These are phyloP conservation scores for Grosmannia huntii DNA, from an alignment of 2,329 filamentous ascomycete genomes.

Conservation along the genomic window DNA sequence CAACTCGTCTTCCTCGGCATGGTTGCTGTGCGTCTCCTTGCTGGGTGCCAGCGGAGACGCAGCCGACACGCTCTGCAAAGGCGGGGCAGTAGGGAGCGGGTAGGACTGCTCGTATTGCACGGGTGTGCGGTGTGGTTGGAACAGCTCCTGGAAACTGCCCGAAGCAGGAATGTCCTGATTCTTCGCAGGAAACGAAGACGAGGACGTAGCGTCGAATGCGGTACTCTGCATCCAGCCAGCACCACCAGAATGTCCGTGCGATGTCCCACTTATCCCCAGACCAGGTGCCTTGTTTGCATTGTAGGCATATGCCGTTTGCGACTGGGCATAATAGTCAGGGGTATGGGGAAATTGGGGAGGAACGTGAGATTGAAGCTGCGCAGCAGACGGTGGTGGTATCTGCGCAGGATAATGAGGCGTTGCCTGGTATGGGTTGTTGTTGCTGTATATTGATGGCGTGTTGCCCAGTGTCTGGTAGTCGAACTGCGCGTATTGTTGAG, in stretches of 20 bases:
- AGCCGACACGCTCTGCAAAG: neutral
- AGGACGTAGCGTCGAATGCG: neutral
- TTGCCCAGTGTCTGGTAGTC: constrained; percentile 11
- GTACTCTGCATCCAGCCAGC: neutral
- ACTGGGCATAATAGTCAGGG: constrained; percentile 15
- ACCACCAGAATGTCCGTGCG: neutral
- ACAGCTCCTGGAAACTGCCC: constrained; percentile 2
- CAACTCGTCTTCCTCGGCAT: neutral
- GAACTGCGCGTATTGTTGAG: constrained; percentile 9
- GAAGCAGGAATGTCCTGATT: neutral
- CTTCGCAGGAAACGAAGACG: neutral
- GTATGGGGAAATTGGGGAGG: neutral
- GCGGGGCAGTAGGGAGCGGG: neutral
- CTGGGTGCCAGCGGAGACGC: neutral
- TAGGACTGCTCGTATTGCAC: neutral
- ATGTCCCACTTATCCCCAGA: constrained; percentile 20
- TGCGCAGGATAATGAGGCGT: neutral
- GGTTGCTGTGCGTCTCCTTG: neutral
- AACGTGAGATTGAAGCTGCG: neutral
- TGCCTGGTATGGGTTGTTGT: neutral
- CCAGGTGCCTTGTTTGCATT: constrained; percentile 27
- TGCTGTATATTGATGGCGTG: neutral
- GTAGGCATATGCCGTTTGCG: constrained; percentile 24
- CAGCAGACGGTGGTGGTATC: neutral
- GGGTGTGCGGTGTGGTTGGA: neutral